These are phyloP conservation scores for Allium fistulosum DNA, from an alignment of 106 monocot genomes.

Conservation along the genomic window DNA sequence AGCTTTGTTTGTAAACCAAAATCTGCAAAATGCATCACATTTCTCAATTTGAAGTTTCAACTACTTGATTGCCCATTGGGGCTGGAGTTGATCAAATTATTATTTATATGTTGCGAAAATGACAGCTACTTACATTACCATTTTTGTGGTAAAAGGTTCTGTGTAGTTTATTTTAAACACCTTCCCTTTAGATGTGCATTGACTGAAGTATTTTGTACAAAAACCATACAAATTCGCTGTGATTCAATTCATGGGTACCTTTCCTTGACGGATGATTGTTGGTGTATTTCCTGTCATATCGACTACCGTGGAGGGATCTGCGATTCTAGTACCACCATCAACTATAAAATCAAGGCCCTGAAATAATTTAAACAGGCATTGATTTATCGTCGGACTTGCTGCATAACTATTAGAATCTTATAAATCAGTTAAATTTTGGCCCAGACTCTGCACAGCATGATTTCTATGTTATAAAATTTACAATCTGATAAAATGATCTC, in stretches of 20 bases:
- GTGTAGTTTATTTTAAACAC: not conserved
- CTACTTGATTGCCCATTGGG: not conserved
- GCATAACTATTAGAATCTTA: not conserved
- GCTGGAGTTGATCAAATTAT: not conserved
- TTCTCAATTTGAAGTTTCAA: not conserved
- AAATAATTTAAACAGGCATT: conserved; percentile 9
- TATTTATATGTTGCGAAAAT: not conserved
- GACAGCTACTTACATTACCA: not conserved
- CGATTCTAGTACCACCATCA: conserved; percentile 73
- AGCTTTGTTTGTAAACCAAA: no score
- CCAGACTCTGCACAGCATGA: no score
- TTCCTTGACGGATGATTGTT: conserved; percentile 81
- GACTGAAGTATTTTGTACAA: not conserved
- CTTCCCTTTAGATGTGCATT: no score
- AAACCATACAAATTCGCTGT: not conserved
- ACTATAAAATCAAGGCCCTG: conserved; percentile 97
- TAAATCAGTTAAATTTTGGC: no score
- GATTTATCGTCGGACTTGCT: not conserved
- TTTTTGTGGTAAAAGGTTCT: not conserved
- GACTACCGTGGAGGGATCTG: conserved; percentile 94
- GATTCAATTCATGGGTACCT: conserved; percentile 33
- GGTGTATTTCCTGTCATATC: conserved; percentile 80
- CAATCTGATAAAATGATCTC: no score
- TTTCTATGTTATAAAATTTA: no score
- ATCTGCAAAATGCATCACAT: no score